These are phyloP conservation scores for Tothia fuscella DNA, from an alignment of 2,329 filamentous ascomycete species.

Conservation along the genomic window DNA sequence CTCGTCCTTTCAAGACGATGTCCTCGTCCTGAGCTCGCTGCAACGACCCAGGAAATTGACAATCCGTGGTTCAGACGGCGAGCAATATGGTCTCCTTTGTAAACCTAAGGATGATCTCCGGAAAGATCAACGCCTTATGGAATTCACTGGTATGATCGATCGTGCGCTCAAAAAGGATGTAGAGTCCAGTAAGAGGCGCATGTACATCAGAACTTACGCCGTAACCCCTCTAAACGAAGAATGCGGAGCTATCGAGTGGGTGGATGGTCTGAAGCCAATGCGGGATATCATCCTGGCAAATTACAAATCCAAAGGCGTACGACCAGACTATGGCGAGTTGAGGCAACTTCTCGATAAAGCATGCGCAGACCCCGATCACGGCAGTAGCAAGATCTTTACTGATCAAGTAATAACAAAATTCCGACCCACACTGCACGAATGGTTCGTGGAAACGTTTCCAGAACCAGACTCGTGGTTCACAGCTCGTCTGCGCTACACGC, in stretches of 20 bases:
- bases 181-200: conserved; percentile 75
- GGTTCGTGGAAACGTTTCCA: conserved; percentile 93
- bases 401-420: conserved; percentile 54
- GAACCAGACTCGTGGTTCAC: conserved; percentile 88
- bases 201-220: conserved; percentile 95
- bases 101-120: conserved; percentile 97
- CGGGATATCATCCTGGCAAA: conserved; percentile 76
- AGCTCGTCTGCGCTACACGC: conserved; percentile 77
- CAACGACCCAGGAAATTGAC: conserved; percentile 86
- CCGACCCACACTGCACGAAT: conserved; percentile 75
- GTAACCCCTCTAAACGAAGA: conserved; percentile 96
- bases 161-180: conserved; percentile 82
- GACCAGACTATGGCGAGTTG: conserved; percentile 56
- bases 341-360: conserved; percentile 49
- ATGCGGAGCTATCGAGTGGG: conserved; percentile 97
- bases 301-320: conserved; percentile 63
- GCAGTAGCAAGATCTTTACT: conserved; percentile 51
- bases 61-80: conserved; percentile 79
- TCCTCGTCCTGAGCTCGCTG: conserved; percentile 78
- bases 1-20: conserved; percentile 68
- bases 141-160: conserved; percentile 98
- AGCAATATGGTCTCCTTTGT: conserved; percentile 78
- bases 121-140: conserved; percentile 96
- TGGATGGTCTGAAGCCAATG: conserved; percentile 87
- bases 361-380: conserved; percentile 49